Evolutionary conservation across 1,139 yeast species (phyloP).

Genomic region (Taphrina wiesneri): DNA sequence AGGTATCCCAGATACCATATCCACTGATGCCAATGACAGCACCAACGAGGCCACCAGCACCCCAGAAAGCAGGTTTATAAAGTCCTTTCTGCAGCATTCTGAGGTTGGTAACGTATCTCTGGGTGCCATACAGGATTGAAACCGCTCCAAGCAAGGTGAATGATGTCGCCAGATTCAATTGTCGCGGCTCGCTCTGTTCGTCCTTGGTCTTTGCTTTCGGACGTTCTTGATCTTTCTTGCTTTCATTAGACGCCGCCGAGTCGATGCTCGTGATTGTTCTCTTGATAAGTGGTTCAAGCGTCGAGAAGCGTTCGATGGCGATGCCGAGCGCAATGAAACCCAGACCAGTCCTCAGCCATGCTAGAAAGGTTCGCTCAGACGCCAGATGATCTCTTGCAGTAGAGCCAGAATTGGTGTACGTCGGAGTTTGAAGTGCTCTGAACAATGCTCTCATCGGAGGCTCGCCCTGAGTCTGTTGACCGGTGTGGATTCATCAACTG

Average conservation of each 20-base stretch:
- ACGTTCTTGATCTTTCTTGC: not conserved
- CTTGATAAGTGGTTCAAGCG: slow-evolving; percentile 6
- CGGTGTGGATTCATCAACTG: no score
- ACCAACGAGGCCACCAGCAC: not conserved
- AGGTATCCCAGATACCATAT: slow-evolving; percentile 6
- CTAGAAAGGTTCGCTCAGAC: slow-evolving; percentile 73
- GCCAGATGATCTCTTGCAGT: slow-evolving; percentile 65
- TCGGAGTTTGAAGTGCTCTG: not conserved
- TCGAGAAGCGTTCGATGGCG: slow-evolving; percentile 46
- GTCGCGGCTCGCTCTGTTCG: not conserved
- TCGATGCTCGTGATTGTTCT: not conserved
- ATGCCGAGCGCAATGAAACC: slow-evolving; percentile 61
- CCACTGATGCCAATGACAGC: slow-evolving; percentile 8
- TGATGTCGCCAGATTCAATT: not conserved
- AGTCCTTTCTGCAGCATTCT: slow-evolving; percentile 1
- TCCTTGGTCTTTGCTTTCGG: not conserved
- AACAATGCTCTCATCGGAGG: not conserved
- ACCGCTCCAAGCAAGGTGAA: not conserved
- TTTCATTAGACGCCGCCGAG: not conserved
- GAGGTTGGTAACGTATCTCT: not conserved
- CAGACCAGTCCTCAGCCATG: slow-evolving; percentile 69
- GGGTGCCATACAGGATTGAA: not conserved
- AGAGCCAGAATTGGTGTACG: slow-evolving; percentile 45
- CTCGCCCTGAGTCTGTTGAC: not conserved
- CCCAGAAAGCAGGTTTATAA: slow-evolving; percentile 4